Base-by-base conservation (phyloP, 805 yeast genomes). In the Zygosaccharomyces rouxii region DNA sequence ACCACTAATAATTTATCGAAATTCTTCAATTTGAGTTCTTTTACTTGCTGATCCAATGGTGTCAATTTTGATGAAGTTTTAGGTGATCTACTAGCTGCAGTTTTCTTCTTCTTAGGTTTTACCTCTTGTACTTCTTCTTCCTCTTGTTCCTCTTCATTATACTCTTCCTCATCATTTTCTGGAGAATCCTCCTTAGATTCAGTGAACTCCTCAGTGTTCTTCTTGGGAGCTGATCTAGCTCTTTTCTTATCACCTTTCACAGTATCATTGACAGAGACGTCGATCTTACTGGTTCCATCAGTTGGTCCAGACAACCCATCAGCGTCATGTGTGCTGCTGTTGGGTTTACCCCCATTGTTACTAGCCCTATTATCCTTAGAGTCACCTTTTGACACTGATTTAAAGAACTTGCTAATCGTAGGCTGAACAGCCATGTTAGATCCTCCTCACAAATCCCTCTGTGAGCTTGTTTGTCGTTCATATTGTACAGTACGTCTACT, bases 31-130 rank as follows among this genome's bases (percentile, higher is more conserved):
- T 89, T 89, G 44, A 94, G 68, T 2, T 81, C 83, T 25, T 81
- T 70, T 51, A 82, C 81, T 65, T 90, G 97, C 52, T 76, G 77
- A 55, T 89, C 97, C 31, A 90, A 66, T 0, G 97, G 97, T 0
- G 96, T 86, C 40, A 83, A 66, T 21, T 42, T 30, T 38, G 46
- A 9, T 10, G 16, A 29, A 33, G 41, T 25, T n/a, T 35, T 38
- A 13, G 21, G 4, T 14, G 4, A 14, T 22, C 31, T 46, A 13
- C 14, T 10, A 37, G 39, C 11, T 33, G 42, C 5, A 22, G 41
- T 35, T 19, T 44, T 49, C 9, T 21, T 19, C 26, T 16, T 39
- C 23, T 46, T 47, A 5, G 43, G 31, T 14, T 35, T 21, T 10
- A n/a, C 44, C n/a, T 39, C 39, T 39, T 49, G n/a, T 42, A 53